Evolutionary conservation across 31 red algal genomes (phyloP).

Genomic region (Endocladia muricata): DNA sequence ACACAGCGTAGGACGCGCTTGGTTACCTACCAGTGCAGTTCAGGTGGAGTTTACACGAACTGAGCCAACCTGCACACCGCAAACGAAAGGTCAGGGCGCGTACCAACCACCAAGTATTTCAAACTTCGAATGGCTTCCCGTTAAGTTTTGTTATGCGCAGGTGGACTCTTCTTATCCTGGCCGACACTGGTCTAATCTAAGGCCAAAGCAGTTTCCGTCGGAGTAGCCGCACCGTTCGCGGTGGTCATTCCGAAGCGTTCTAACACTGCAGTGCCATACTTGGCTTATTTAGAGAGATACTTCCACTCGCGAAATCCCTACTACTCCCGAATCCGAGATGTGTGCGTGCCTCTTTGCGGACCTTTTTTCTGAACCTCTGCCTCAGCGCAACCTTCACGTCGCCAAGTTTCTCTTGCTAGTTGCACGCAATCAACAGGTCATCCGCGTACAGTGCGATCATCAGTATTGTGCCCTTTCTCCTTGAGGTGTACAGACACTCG

Average conservation of each 20-base stretch:
- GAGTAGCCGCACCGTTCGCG: not conserved
- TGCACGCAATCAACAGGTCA: not conserved
- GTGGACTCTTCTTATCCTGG: not conserved
- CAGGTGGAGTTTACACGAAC: too few relatives aligned
- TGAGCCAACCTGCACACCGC: too few relatives aligned
- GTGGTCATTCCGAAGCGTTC: not conserved
- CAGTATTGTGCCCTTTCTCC: not conserved
- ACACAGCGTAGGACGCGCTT: not conserved
- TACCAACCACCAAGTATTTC: not conserved
- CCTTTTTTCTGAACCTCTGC: not conserved
- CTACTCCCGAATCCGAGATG: not conserved
- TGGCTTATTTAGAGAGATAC: not conserved
- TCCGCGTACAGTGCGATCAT: not conserved
- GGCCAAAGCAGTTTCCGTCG: too few relatives aligned
- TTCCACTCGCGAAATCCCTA: not conserved
- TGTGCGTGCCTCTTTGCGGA: not conserved
- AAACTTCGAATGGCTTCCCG: not conserved
- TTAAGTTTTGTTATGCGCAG: not conserved
- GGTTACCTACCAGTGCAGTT: constrained; percentile 4
- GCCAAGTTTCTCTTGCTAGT: not conserved
- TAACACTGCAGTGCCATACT: not conserved
- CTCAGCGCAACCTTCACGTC: not conserved
- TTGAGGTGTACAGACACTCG: not conserved
- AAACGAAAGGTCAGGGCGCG: not conserved
- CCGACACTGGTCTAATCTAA: not conserved